Evolutionary conservation across 306 rosid genomes (phyloP), one percentile per base, ranked within the genome.

Genomic region (Vigna reflexopilosa): DNA sequence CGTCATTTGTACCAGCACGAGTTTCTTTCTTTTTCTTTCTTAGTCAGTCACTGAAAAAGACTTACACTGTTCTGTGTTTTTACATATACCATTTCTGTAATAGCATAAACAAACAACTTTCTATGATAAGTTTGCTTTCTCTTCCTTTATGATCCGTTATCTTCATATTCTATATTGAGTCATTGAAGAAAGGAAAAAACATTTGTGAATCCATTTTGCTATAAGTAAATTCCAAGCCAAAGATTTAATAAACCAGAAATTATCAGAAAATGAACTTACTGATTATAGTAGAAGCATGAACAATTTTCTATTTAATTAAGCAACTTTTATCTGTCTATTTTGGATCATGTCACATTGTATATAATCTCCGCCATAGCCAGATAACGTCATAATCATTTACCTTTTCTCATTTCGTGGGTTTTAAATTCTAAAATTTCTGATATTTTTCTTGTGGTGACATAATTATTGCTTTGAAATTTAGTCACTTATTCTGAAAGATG

Each of bases 21-120:
- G 3, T 34, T 58, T 4, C 40, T 59, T 42, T 61, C 51, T 19
- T 15, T 58, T 70, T 59, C 12, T 45, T 79, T 70, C n/a, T 12
- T 48, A 45, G 3, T 20, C 12, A 51, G 1, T 52, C 17, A 77
- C 32, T 42, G 67, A 66, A 15, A 56, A 24, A 52, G 5, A 51
- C 34, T 22, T 67, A 64, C 65, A 68, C 56, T 67, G 44, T 67
- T 81, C 42, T 67, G 40, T 1, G 12, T 32, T 73, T 71, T 17
- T 65, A 32, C 54, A 65, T 42, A 42, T 78, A 13, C 40, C 13
- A 8, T 56, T 45, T 55, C 15, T 16, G 47, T 4, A 34, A 38
- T 65, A 38, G 3, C 73, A 66, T 51, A 36, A 76, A 76, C 52
- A 20, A 32, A 67, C 30, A 24, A 63, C 16, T 9, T 59, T 36